A percentile compares a stretch with the other conserved stretches of the same genome.
Evolutionary conservation across 495 filamentous ascomycete genomes (phyloP).

Genomic region (Penicillium ochrochloron): DNA sequence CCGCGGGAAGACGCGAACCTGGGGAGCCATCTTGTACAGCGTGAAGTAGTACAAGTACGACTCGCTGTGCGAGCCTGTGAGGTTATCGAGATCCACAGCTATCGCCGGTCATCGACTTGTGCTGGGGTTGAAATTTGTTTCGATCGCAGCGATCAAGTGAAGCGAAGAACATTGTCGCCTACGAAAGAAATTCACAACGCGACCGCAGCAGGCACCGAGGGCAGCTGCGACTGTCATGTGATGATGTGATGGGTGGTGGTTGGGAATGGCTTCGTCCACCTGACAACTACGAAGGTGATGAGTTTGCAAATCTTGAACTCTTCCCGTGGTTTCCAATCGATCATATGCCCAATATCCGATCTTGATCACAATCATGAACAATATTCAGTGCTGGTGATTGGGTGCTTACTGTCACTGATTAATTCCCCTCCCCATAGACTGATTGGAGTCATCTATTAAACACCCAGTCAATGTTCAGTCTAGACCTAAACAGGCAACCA

Average conservation of each 20-base stretch:
- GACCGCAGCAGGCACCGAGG: constrained; percentile 4
- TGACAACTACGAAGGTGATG: background rate
- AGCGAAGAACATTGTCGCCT: background rate
- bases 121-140: background rate
- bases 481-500: no score
- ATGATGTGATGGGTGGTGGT: background rate
- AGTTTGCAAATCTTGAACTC: background rate
- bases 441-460: no score
- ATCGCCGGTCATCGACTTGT: background rate
- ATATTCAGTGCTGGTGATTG: background rate
- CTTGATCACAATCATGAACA: background rate
- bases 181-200: background rate
- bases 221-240: constrained; percentile 21
- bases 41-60: background rate
- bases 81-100: background rate
- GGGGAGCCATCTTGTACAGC: constrained; percentile 5
- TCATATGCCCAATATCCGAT: background rate
- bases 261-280: background rate
- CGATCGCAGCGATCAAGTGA: background rate
- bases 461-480: no score
- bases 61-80: background rate
- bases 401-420: no score
- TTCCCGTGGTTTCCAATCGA: background rate
- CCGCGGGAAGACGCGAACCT: constrained; percentile 19
- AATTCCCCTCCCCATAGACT: no score